Conservation (phyloP, 129 eudicot species). For the Artemisia argyi region DNA sequence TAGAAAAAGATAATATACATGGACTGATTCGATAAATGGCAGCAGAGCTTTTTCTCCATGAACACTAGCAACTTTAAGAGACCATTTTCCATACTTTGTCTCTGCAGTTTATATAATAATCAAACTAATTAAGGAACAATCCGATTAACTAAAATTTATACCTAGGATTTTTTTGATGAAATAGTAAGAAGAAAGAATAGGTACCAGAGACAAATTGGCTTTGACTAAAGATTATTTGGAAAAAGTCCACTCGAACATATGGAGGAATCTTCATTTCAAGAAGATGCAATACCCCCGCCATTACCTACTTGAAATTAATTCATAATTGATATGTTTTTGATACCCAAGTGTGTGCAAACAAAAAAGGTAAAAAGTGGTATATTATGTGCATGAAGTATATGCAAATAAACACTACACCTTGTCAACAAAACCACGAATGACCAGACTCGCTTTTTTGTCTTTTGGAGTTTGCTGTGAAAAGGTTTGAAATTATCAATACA, state of each 20-base stretch:
- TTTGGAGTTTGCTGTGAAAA: slow-evolving; percentile 65
- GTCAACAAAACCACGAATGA: slow-evolving; percentile 72
- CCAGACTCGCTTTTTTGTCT: slow-evolving; percentile 71
- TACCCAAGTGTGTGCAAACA: background rate
- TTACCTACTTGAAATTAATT: slow-evolving; percentile 33
- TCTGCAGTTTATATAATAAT: slow-evolving; percentile 38
- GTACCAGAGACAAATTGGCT: slow-evolving; percentile 47
- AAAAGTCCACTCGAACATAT: slow-evolving; percentile 62
- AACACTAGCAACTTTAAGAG: slow-evolving; percentile 53
- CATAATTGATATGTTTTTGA: background rate
- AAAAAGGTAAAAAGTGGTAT: background rate
- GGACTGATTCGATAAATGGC: slow-evolving; percentile 62
- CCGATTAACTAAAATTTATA: background rate
- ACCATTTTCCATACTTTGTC: slow-evolving; percentile 56
- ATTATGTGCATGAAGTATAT: background rate
- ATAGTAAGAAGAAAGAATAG: slow-evolving; percentile 7
- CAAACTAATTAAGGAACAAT: background rate
- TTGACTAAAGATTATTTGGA: slow-evolving; percentile 50
- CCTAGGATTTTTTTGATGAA: background rate
- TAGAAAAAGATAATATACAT: slow-evolving; percentile 34
- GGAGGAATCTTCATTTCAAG: slow-evolving; percentile 68
- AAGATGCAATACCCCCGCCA: slow-evolving; percentile 55
- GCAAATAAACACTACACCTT: slow-evolving; percentile 46
- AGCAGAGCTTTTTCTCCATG: slow-evolving; percentile 69
- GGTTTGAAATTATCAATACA: slow-evolving; percentile 17